These are phyloP conservation scores for Xylaria sp. DNA, from an alignment of 2,329 filamentous ascomycete species.

Conservation along the genomic window DNA sequence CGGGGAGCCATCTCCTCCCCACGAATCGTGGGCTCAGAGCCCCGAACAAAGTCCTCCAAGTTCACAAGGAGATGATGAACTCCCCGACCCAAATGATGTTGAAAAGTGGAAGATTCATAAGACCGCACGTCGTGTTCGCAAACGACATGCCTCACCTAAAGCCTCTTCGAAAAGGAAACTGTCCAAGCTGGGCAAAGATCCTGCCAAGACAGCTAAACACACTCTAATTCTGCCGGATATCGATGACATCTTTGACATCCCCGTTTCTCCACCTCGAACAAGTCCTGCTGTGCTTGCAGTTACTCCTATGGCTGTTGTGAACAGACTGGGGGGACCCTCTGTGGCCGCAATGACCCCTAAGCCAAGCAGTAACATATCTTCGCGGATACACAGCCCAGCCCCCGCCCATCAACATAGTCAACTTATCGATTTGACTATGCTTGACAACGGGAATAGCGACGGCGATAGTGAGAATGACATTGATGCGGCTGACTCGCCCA, in stretches of 20 bases:
- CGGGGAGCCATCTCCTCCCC: conserved; percentile 27
- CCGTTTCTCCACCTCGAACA: conserved; percentile 48
- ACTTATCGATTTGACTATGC: conserved; percentile 38
- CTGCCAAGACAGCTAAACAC: conserved; percentile 11
- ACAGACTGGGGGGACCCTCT: conserved; percentile 15
- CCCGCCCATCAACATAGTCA: conserved; percentile 26
- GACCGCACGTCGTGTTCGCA: conserved; percentile 20
- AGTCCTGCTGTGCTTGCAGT: conserved; percentile 41
- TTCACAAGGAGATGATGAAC: conserved; percentile 40
- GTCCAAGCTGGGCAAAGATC: conserved; percentile 28
- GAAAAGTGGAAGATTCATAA: conserved; percentile 37
- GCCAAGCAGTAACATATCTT: conserved; percentile 37
- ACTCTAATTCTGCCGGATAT: conserved; percentile 24
- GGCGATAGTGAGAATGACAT: conserved; percentile 22
- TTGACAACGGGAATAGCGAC: conserved; percentile 28
- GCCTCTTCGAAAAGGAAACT: conserved; percentile 36
- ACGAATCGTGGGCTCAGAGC: not conserved
- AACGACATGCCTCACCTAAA: conserved; percentile 39
- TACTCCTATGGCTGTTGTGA: conserved; percentile 30
- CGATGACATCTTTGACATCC: conserved; percentile 45
- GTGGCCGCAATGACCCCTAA: conserved; percentile 36
- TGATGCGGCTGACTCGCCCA: conserved; percentile 18
- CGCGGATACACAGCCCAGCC: conserved; percentile 36
- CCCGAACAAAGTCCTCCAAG: conserved; percentile 25
- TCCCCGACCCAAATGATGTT: conserved; percentile 41